These are phyloP conservation scores for Pleurotus ostreatus DNA, from an alignment of 768 basidiomycete genomes.

Conservation along the genomic window DNA sequence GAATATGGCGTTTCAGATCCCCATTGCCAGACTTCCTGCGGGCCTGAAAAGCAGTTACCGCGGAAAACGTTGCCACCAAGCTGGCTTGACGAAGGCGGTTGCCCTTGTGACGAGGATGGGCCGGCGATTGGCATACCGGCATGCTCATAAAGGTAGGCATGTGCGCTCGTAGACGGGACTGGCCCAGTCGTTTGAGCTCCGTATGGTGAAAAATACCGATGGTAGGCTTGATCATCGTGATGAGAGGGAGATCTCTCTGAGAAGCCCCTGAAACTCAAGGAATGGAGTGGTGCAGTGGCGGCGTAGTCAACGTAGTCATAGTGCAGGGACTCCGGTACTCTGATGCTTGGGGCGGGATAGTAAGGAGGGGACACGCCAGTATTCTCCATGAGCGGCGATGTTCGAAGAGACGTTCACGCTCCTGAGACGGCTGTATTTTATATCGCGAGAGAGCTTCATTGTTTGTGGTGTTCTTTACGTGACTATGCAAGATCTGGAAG, in stretches of 20 bases:
- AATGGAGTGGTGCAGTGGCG: not conserved
- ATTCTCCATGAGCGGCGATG: not conserved
- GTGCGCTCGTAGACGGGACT: conserved; percentile 26
- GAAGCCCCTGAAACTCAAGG: conserved; percentile 35
- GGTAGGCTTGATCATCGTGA: conserved; percentile 39
- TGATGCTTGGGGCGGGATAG: not conserved
- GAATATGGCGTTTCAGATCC: conserved; percentile 11
- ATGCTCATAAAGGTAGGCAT: conserved; percentile 24
- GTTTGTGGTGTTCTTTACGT: not conserved
- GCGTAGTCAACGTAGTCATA: conserved; percentile 1
- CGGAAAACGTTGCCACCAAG: conserved; percentile 22
- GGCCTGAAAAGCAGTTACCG: conserved; percentile 37
- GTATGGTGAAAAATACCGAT: conserved; percentile 38
- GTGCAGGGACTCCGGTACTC: not conserved
- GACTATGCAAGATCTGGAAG: not conserved
- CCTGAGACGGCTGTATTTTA: not conserved
- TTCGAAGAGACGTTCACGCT: conserved; percentile 3
- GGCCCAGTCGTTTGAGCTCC: conserved; percentile 27
- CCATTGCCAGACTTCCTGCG: conserved; percentile 25
- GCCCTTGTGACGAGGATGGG: conserved; percentile 17
- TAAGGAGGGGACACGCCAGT: not conserved
- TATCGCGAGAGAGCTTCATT: not conserved
- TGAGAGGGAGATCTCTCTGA: conserved; percentile 46
- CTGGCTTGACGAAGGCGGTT: not conserved
- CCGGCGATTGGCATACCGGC: conserved; percentile 42